Evolutionary conservation across 495 filamentous ascomycete genomes (phyloP).

Genomic region (Polyplosphaeria fusca): DNA sequence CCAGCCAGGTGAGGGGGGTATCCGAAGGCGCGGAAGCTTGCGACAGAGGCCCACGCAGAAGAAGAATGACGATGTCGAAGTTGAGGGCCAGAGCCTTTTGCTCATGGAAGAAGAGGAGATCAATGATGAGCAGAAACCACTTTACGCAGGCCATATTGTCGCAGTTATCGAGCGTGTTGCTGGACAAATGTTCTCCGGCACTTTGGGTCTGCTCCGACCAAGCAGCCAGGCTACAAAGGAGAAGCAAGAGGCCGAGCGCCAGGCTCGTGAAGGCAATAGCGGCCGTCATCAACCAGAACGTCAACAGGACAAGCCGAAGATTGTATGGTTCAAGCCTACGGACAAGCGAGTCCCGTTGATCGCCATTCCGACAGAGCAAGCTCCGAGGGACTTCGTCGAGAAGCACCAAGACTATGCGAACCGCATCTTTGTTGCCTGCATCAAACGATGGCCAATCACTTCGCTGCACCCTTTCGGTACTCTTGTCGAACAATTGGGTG

Average conservation of each 20-base stretch:
- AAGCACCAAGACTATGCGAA: conserved; percentile 97
- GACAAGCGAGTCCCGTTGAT: conserved; percentile 98
- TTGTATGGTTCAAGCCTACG: conserved; percentile 99
- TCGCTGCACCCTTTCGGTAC: conserved; percentile 98
- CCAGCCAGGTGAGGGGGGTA: conserved; percentile 71
- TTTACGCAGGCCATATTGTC: conserved; percentile 95
- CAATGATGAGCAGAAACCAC: conserved; percentile 93
- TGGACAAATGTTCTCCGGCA: conserved; percentile 97
- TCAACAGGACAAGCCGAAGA: conserved; percentile 96
- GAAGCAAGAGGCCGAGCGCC: conserved; percentile 96
- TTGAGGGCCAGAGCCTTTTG: conserved; percentile 94
- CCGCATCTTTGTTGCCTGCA: conserved; percentile 96
- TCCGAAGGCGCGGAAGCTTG: conserved; percentile 88
- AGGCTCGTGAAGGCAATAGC: conserved; percentile 77
- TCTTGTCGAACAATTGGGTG: conserved; percentile 91
- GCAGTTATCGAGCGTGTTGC: conserved; percentile 95
- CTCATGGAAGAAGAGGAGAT: conserved; percentile 98
- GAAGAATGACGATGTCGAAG: conserved; percentile 99
- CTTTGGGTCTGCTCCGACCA: conserved; percentile 85
- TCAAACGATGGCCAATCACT: conserved; percentile 99
- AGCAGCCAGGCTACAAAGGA: conserved; percentile 99
- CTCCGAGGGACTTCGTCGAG: conserved; percentile 95
- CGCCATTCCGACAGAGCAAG: conserved; percentile 96
- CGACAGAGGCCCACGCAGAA: conserved; percentile 97
- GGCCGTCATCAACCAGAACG: conserved; percentile 77